These are phyloP conservation scores for Exophiala calicioides DNA, from an alignment of 2,329 filamentous ascomycete species.

Conservation along the genomic window DNA sequence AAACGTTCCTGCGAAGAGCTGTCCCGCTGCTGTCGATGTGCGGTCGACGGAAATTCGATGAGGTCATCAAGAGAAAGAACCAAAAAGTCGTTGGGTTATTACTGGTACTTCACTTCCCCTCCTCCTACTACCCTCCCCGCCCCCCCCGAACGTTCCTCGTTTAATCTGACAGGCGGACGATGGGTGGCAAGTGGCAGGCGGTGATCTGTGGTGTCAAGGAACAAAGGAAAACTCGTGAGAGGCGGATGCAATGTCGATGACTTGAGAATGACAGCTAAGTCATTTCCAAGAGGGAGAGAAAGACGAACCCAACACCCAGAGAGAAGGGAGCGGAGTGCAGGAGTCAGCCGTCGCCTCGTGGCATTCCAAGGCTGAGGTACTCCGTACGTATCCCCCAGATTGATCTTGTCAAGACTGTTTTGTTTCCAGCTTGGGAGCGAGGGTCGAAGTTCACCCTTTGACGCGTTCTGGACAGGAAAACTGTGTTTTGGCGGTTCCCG, in stretches of 20 bases:
- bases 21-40: constrained; percentile 1
- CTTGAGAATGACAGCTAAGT: constrained; percentile 8
- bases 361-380: neutral
- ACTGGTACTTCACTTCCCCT: too few species aligned
- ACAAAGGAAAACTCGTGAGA: constrained; percentile 1
- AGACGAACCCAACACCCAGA: neutral
- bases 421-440: too few species aligned
- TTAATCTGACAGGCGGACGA: constrained; percentile 19
- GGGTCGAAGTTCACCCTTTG: too few species aligned
- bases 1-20: neutral
- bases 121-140: neutral
- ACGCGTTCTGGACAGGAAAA: too few species aligned
- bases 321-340: too few species aligned
- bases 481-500: too few species aligned
- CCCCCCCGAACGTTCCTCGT: constrained; percentile 1
- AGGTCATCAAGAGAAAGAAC: constrained; percentile 1
- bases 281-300: constrained; percentile 6
- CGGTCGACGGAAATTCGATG: constrained; percentile 13
- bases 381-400: too few species aligned
- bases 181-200: constrained; percentile 2
- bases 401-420: too few species aligned
- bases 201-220: constrained; percentile 11
- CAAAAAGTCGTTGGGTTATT: too few species aligned
- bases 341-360: too few species aligned
- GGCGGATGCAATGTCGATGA: constrained; percentile 17